Conservation (phyloP, 257 asterid species). For the Salvia miltiorrhiza region DNA sequence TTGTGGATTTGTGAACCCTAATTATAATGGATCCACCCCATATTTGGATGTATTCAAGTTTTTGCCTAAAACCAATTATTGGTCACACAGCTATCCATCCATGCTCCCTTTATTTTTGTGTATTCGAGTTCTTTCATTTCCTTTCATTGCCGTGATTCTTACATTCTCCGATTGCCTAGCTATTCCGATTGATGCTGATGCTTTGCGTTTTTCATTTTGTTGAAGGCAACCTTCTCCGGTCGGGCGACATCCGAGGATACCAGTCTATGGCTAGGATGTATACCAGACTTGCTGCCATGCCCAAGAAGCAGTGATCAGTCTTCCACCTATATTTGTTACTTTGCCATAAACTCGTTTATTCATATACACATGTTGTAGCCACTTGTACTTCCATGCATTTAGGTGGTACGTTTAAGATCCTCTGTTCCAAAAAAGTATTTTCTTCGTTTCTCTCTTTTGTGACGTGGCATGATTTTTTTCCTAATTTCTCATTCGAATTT, state of each 20-base stretch:
- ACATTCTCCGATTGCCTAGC: background rate
- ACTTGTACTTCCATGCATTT: no score
- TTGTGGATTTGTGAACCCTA: no score
- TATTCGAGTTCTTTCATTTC: background rate
- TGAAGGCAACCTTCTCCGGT: constrained; percentile 88
- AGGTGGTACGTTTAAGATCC: no score
- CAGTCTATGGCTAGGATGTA: constrained; percentile 98
- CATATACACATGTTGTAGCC: no score
- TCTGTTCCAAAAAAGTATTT: no score
- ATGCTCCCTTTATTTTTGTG: background rate
- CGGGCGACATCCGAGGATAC: constrained; percentile 90
- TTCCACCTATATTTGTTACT: background rate
- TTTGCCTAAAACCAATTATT: background rate
- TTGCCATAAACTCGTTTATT: background rate
- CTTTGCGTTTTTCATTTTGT: background rate
- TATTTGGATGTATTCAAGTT: no score
- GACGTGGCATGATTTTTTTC: no score
- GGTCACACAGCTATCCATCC: background rate
- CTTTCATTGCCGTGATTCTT: background rate
- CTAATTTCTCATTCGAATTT: no score
- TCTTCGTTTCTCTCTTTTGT: no score
- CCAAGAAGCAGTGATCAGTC: constrained; percentile 62
- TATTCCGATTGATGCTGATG: background rate
- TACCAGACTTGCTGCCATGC: constrained; percentile 97
- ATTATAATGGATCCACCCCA: no score